Evolutionary conservation across 805 yeast species (phyloP), one percentile per base, ranked within the genome.

Genomic region (Wickerhamiella vanderwaltii): DNA sequence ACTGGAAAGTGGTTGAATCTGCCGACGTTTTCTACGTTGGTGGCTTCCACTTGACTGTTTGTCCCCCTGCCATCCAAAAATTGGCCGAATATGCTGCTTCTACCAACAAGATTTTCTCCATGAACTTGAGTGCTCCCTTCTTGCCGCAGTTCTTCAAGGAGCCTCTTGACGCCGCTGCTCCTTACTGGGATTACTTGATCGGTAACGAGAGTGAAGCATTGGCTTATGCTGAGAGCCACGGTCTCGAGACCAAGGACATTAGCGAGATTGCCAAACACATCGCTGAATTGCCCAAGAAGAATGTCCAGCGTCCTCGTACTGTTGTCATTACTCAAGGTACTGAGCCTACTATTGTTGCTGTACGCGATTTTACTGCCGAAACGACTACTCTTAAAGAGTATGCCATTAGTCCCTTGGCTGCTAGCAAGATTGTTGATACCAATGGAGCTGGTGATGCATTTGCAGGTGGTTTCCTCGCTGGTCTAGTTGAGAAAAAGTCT

Each of bases 371-470:
- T 22, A 56, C 39, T 26, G 17, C 11, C 37, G 43, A 49, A 35
- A 56, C 64, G 32, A 54, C 69, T 29, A 24, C 23, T 12, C 6
- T 18, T 18, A 73, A 72, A 43, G 60, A 70, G 29, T 69, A 65
- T 51, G 69, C 79, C 39, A 95, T 91, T 43, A 80, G 74, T 52
- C 73, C 78, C 45, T 73, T 91, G 57, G 80, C 73, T 31, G 54
- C 73, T 34, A 64, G 71, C 35, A 70, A 79, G 63, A 72, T 91
- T 46, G 77, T 72, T 45, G 99, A 91, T 69, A 84, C 97, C 57
- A 91, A 88, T 68, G 98, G 98, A 68, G 97, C 97, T 35, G 97
- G 97, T 64, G 96, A 88, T 61, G 95, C 96, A 11, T 88, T 88
- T 59, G 97, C 96, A 43, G 93, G 91, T 56, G 97, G 97, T 45